phyloP scores from a whole-genome alignment of 2,329 filamentous ascomycete genomes.

The Alternaria triticina region DNA sequence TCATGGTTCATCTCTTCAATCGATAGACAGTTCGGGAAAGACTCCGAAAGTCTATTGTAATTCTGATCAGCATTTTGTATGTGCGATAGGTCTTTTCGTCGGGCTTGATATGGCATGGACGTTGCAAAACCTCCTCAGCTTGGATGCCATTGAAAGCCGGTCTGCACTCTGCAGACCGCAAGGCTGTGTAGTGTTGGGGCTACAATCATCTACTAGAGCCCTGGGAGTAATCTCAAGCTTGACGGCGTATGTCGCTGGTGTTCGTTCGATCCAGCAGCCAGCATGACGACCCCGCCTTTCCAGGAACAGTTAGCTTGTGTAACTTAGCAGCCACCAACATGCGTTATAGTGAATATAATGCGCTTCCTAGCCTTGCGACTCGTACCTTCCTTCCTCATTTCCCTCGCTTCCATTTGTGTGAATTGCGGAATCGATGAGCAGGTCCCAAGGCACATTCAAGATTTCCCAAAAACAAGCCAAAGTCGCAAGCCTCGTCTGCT shows the following conservation, averaged over 20 bases:
- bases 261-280: neutral
- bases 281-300: conserved; percentile 9
- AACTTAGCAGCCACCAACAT: neutral
- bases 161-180: neutral
- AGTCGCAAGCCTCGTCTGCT: conserved; percentile 10
- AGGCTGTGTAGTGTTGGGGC: neutral
- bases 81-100: neutral
- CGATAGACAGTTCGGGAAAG: neutral
- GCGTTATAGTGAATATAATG: neutral
- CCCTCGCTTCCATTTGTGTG: neutral
- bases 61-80: neutral
- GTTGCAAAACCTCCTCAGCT: neutral
- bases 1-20: accelerated
- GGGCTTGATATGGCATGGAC: neutral
- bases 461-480: conserved; percentile 6
- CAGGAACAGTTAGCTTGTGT: conserved; percentile 9
- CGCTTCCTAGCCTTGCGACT: neutral
- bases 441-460: neutral
- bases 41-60: neutral
- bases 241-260: neutral
- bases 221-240: neutral
- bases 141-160: neutral
- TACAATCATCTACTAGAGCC: neutral
- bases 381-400: neutral
- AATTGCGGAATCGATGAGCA: neutral